Evolutionary conservation across 257 asterid genomes (phyloP).

Genomic region (Eucommia ulmoides): DNA sequence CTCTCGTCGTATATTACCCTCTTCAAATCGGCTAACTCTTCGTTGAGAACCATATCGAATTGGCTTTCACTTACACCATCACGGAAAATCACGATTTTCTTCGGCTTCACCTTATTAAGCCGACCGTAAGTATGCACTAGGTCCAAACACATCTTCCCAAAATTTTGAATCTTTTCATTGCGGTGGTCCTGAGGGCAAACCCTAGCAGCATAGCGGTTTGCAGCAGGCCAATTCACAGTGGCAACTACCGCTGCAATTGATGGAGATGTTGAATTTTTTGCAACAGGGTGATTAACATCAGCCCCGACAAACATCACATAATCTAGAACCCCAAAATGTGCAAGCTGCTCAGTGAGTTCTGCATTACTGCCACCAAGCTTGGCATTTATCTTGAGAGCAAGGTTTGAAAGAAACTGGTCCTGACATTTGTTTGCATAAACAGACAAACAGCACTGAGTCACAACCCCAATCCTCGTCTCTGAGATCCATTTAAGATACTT

Average conservation of each 20-base stretch:
- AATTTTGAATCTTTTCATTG: conserved; percentile 36
- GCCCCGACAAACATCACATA: conserved; percentile 79
- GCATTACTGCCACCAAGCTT: conserved; percentile 63
- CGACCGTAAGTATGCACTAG: conserved; percentile 23
- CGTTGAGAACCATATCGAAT: conserved; percentile 49
- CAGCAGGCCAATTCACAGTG: conserved; percentile 62
- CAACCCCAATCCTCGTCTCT: conserved; percentile 39
- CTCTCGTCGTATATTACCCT: conserved; percentile 10
- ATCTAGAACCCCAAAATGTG: conserved; percentile 24
- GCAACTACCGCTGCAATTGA: conserved; percentile 84
- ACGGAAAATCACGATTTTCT: conserved; percentile 41
- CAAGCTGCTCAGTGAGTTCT: conserved; percentile 29
- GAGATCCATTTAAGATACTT: conserved; percentile 55
- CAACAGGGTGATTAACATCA: conserved; percentile 72
- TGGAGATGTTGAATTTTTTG: conserved; percentile 30
- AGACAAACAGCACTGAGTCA: conserved; percentile 52
- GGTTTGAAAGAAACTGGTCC: conserved; percentile 52
- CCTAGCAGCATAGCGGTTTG: conserved; percentile 57
- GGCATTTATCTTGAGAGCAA: conserved; percentile 61
- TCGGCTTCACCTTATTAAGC: conserved; percentile 25
- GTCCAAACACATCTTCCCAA: conserved; percentile 39
- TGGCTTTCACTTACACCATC: conserved; percentile 80
- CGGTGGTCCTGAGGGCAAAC: conserved; percentile 52
- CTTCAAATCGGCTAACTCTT: conserved; percentile 35
- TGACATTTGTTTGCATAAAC: conserved; percentile 12